Percentiles rank a stretch among this genome's conserved stretches.
Evolutionary conservation across 108 stramenopile genomes (phyloP).

Genomic region (Schizochytrium sp.): DNA sequence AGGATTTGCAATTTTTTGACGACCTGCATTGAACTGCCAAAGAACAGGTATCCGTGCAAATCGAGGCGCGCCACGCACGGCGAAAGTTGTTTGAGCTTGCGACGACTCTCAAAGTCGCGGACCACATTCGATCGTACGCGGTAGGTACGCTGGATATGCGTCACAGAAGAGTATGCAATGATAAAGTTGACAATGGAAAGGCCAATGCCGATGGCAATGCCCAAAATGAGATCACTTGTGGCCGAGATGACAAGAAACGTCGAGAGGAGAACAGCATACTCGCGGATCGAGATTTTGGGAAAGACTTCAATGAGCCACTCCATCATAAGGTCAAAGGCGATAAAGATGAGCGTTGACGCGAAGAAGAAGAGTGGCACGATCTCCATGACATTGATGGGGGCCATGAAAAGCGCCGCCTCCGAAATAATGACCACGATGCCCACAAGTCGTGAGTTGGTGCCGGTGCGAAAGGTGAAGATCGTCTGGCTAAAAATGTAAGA

Average conservation of each 20-base stretch:
- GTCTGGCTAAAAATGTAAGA: conserved; percentile 92
- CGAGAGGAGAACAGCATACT: conserved; percentile 64
- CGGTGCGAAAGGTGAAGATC: conserved; percentile 84
- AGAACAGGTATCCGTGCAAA: neutral
- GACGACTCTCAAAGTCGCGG: neutral
- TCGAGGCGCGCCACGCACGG: neutral
- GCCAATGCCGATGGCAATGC: conserved; percentile 66
- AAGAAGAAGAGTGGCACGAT: conserved; percentile 88
- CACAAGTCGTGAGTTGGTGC: conserved; percentile 64
- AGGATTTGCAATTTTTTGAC: conserved; percentile 5
- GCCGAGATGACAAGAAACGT: conserved; percentile 74
- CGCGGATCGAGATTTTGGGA: conserved; percentile 57
- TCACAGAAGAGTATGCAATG: neutral
- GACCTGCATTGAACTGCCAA: neutral
- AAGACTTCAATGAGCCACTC: conserved; percentile 89
- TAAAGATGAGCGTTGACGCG: conserved; percentile 75
- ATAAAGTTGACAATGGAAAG: conserved; percentile 27
- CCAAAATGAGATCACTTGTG: conserved; percentile 67
- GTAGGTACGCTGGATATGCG: neutral
- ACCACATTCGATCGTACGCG: neutral
- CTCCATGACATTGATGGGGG: conserved; percentile 66
- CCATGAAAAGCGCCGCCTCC: conserved; percentile 50
- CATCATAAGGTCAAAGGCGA: conserved; percentile 78
- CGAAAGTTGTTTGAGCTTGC: neutral
- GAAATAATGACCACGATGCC: conserved; percentile 63